Percentiles rank a stretch among this genome's conserved stretches.
Conservation (phyloP, 2,329 filamentous ascomycete genomes). For the Xylariaceae sp. region DNA sequence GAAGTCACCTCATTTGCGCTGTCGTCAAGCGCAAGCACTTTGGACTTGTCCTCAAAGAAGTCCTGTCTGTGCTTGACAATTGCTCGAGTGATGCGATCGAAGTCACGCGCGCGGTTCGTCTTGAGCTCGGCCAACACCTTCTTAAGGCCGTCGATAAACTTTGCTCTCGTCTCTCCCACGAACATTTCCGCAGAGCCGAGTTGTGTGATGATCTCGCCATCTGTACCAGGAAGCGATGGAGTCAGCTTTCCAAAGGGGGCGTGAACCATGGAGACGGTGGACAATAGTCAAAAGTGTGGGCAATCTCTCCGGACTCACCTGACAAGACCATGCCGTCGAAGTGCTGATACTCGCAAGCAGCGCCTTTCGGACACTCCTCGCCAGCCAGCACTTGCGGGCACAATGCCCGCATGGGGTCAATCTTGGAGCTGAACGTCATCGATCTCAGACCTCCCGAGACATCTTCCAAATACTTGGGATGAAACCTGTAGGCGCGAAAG, state of each 20-base stretch:
- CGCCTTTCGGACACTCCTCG: constrained; percentile 66
- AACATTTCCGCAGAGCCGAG: constrained; percentile 65
- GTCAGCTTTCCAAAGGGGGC: constrained; percentile 48
- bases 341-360: constrained; percentile 73
- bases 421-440: constrained; percentile 88
- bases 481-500: constrained; percentile 88
- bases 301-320: constrained; percentile 58
- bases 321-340: constrained; percentile 67
- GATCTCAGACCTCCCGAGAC: constrained; percentile 79
- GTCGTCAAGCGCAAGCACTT: constrained; percentile 56
- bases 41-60: constrained; percentile 61
- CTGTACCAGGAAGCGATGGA: constrained; percentile 43
- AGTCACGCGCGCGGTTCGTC: constrained; percentile 58
- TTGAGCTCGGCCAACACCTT: constrained; percentile 58
- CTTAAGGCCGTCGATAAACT: constrained; percentile 60
- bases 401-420: constrained; percentile 68
- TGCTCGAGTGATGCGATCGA: constrained; percentile 60
- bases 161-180: constrained; percentile 55
- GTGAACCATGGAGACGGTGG: constrained; percentile 28
- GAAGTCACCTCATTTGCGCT: constrained; percentile 33
- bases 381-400: constrained; percentile 73
- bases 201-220: constrained; percentile 69
- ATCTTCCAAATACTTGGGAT: constrained; percentile 67
- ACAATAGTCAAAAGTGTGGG: constrained; percentile 10
- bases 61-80: constrained; percentile 64